Conservation (phyloP, 805 yeast species). For the Lipomyces lipofer region DNA sequence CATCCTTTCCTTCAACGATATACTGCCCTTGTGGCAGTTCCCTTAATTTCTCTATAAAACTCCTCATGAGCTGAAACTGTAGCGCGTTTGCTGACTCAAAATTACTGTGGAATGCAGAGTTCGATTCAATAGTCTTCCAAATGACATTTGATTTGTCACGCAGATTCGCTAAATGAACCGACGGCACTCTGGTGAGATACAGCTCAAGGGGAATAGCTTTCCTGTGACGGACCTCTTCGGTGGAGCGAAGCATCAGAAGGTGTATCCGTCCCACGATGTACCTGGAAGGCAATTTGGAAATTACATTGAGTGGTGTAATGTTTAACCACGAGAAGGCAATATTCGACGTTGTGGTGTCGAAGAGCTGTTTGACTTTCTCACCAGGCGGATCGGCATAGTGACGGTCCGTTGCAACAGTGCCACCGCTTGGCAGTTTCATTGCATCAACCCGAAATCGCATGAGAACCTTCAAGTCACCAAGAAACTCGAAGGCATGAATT, state of each 20-base stretch:
- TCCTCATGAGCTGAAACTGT: not conserved
- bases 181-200: not conserved
- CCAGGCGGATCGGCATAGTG: no score
- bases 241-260: not conserved
- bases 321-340: not conserved
- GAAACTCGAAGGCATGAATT: not conserved
- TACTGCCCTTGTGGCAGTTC: slow-evolving; percentile 7
- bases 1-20: not conserved
- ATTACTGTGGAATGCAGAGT: not conserved
- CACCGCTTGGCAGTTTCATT: not conserved
- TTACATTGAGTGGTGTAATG: not conserved
- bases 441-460: slow-evolving; percentile 1
- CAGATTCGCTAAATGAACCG: not conserved
- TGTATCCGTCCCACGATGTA: not conserved
- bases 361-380: no score
- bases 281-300: not conserved
- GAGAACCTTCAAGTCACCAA: not conserved
- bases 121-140: not conserved
- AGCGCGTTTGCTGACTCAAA: not conserved
- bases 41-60: not conserved
- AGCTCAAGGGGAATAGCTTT: no score
- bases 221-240: not conserved
- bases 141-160: no score
- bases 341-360: not conserved
- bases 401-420: not conserved